Base-by-base conservation (phyloP, 192 early-diverging fungal genomes). In the Entomortierella beljakovae region DNA sequence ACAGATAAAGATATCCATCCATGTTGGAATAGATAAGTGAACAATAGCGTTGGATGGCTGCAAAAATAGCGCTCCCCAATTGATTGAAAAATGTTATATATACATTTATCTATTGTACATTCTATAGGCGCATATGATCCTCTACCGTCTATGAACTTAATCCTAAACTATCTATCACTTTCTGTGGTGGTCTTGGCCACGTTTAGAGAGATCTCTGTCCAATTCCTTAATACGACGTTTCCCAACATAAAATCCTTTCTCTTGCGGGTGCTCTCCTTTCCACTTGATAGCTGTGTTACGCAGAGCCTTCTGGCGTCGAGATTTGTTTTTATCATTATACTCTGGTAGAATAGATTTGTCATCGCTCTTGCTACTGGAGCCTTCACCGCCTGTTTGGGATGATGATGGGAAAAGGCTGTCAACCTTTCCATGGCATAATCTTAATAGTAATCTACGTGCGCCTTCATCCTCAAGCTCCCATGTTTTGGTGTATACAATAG, bases 241-340 rank as follows among this genome's bases (percentile, higher is more conserved):
- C 5, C 75, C 68, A 18, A 79, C 56, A 35, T 65, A 61, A 16
- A 79, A 64, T 6, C 75, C 75, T 51, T 70, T 79, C 56, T 79
- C 73, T 23, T 77, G 75, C 1, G 67, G 61, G 38, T 79, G 75
- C 32, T 69, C 67, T 3, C 75, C 75, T 56, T 79, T 79, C 75
- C 75, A 79, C 51, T 79, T 79, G 62, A 79, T 70, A 8, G 75
- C 60, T 18, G 75, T 79, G 18, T 79, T 69, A n/a, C 75, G 66
- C 3, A 70, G 18, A 43, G 40, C 35, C 42, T 70, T 79, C 29
- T 79, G 55, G 29, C 64, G 61, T 20, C 67, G 29, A 9, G 60
- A 48, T 10, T 34, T 52, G 0, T 56, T 43, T 51, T 70, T 79
- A 33, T 79, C 75, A 0, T 64, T 16, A 16, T 63, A 23, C n/a